A percentile compares a stretch with the other conserved stretches of the same genome.
These are phyloP conservation scores for Austroboletus novae-zelandiae DNA, from an alignment of 1,284 basidiomycete species.

Conservation along the genomic window DNA sequence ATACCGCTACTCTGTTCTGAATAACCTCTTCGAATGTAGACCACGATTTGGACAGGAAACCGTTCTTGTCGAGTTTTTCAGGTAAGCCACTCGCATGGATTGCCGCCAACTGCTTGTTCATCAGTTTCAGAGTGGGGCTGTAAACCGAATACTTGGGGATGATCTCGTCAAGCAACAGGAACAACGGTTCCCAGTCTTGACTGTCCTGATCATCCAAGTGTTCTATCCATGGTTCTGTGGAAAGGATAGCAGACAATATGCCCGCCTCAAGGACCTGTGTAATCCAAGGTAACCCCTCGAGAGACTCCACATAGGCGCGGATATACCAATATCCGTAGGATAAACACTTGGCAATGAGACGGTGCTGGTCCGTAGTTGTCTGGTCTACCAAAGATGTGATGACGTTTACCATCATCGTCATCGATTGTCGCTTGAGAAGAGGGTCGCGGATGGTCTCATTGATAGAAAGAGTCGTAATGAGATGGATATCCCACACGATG, in stretches of 20 bases:
- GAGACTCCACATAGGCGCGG: slow-evolving; percentile 25
- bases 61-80: slow-evolving; percentile 15
- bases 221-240: slow-evolving; percentile 26
- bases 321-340: slow-evolving; percentile 34
- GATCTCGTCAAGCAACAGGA: slow-evolving; percentile 22
- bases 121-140: slow-evolving; percentile 14
- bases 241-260: slow-evolving; percentile 26
- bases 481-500: slow-evolving; percentile 31
- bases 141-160: slow-evolving; percentile 31
- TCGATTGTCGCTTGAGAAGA: slow-evolving; percentile 25
- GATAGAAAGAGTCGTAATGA: slow-evolving; percentile 28
- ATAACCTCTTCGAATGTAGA: slow-evolving; percentile 19
- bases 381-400: slow-evolving; percentile 13
- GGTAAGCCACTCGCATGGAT: slow-evolving; percentile 15
- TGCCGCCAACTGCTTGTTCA: slow-evolving; percentile 14
- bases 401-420: slow-evolving; percentile 19
- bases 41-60: slow-evolving; percentile 21
- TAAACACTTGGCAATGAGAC: slow-evolving; percentile 24
- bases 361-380: slow-evolving; percentile 3
- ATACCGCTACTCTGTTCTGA: slow-evolving; percentile 14
- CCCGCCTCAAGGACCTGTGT: slow-evolving; percentile 25
- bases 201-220: slow-evolving; percentile 16
- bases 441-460: slow-evolving; percentile 25
- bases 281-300: slow-evolving; percentile 30
- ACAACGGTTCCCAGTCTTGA: slow-evolving; percentile 32